Conservation (phyloP, 2,329 filamentous ascomycete species). For the Parafenestella ontariensis region DNA sequence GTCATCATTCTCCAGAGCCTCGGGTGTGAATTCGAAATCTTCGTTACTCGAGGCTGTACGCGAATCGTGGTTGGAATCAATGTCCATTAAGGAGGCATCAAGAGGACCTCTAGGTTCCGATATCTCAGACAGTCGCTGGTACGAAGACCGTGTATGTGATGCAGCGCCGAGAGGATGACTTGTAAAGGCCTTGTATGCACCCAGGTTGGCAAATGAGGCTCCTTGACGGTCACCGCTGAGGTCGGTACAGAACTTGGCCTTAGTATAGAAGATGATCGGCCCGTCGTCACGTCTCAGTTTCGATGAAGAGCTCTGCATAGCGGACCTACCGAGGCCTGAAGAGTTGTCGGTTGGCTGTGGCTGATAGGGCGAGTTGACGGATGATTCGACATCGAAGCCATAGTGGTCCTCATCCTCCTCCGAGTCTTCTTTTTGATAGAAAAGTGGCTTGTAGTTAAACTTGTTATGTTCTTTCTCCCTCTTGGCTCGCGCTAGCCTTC, state of each 20-base stretch:
- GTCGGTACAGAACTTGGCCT: slow-evolving; percentile 81
- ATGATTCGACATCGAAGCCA: slow-evolving; percentile 35
- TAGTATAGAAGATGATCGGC: slow-evolving; percentile 83
- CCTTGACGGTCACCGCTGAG: slow-evolving; percentile 68
- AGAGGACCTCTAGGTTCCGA: slow-evolving; percentile 35
- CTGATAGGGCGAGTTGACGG: slow-evolving; percentile 36
- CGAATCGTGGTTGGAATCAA: slow-evolving; percentile 38
- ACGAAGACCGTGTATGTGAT: neutral
- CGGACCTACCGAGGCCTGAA: slow-evolving; percentile 55
- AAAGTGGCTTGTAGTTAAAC: slow-evolving; percentile 56
- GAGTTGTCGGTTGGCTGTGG: slow-evolving; percentile 45
- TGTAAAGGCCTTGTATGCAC: slow-evolving; percentile 40
- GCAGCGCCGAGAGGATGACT: slow-evolving; percentile 42
- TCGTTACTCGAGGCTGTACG: slow-evolving; percentile 35
- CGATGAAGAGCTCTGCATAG: slow-evolving; percentile 53
- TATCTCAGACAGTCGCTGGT: slow-evolving; percentile 29
- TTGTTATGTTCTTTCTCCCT: slow-evolving; percentile 42
- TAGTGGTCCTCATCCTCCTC: slow-evolving; percentile 51
- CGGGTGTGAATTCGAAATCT: slow-evolving; percentile 49
- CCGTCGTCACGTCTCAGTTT: slow-evolving; percentile 69
- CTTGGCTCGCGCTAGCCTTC: slow-evolving; percentile 21
- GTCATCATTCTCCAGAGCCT: slow-evolving; percentile 32
- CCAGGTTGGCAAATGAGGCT: slow-evolving; percentile 21
- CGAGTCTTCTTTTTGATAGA: slow-evolving; percentile 54
- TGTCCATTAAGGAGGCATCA: slow-evolving; percentile 27